Percentiles rank a stretch among this genome's conserved stretches.
Conservation (phyloP, 2,329 filamentous ascomycete genomes). For the Alternaria ventricosa region DNA sequence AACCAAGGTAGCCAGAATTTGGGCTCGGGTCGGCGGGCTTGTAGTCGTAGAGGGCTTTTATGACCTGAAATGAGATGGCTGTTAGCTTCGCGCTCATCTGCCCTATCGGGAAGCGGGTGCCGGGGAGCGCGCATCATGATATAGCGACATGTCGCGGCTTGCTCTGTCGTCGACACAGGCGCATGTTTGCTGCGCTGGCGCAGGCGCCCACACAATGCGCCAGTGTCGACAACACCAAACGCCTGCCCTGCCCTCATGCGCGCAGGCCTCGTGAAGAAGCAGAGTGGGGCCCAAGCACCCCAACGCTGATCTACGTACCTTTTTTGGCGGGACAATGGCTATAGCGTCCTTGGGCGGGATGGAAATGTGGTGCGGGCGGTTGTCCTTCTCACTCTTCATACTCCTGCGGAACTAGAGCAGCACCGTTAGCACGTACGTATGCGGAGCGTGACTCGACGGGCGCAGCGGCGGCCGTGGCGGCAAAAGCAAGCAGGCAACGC, state of each 20-base stretch:
- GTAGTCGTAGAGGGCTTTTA: slow-evolving; percentile 96
- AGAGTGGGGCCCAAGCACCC: neutral
- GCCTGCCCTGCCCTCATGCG: neutral
- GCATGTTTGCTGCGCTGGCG: neutral
- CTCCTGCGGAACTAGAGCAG: slow-evolving; percentile 72
- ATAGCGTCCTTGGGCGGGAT: slow-evolving; percentile 85
- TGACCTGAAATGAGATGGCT: slow-evolving; percentile 69
- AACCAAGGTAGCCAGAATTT: slow-evolving; percentile 72
- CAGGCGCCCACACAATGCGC: slow-evolving; percentile 1
- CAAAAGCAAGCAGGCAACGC: slow-evolving; percentile 5
- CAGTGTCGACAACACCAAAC: neutral
- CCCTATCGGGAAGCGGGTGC: slow-evolving; percentile 23
- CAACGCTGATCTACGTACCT: slow-evolving; percentile 62
- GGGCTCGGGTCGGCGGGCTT: slow-evolving; percentile 73
- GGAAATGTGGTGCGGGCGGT: slow-evolving; percentile 73
- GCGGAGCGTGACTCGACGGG: slow-evolving; percentile 26
- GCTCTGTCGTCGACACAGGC: neutral
- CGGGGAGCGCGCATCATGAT: slow-evolving; percentile 11
- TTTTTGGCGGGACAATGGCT: slow-evolving; percentile 90
- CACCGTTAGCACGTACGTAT: slow-evolving; percentile 34
- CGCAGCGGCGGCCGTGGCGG: slow-evolving; percentile 10
- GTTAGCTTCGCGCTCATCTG: slow-evolving; percentile 35
- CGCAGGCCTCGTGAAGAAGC: neutral
- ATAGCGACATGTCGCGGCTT: slow-evolving; percentile 2
- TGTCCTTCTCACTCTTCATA: slow-evolving; percentile 86